phyloP scores from a whole-genome alignment of 2,329 filamentous ascomycete genomes.

The Fusarium palustre region DNA sequence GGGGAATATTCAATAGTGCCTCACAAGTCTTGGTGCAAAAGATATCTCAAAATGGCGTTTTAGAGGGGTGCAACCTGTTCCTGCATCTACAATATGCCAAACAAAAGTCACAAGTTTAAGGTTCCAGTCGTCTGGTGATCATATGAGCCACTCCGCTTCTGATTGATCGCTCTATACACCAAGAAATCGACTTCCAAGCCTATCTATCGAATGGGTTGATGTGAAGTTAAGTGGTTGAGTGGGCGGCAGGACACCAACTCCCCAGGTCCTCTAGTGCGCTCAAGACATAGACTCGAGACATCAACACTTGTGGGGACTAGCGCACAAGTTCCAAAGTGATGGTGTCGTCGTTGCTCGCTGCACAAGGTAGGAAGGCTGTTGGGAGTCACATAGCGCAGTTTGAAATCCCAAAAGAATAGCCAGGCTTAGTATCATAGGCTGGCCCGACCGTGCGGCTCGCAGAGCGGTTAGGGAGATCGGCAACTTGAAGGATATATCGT shows the following conservation, averaged over 20 bases:
- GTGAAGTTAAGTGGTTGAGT: conserved; percentile 21
- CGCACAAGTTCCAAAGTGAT: conserved; percentile 10
- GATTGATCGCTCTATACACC: conserved; percentile 17
- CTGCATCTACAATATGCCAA: conserved; percentile 36
- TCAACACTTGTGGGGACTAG: conserved; percentile 29
- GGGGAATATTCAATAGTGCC: conserved; percentile 9
- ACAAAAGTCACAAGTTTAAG: conserved; percentile 24
- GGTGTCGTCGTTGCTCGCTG: conserved; percentile 30
- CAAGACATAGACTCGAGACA: conserved; percentile 8
- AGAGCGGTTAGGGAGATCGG: conserved; percentile 37
- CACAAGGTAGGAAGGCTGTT: conserved; percentile 35
- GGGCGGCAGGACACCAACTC: conserved; percentile 29
- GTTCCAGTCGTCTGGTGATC: conserved; percentile 34
- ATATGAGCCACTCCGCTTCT: conserved; percentile 17
- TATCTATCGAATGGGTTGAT: conserved; percentile 10
- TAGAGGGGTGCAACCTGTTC: conserved; percentile 26
- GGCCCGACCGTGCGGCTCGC: conserved; percentile 34
- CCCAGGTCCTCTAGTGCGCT: conserved; percentile 12
- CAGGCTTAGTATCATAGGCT: conserved; percentile 44
- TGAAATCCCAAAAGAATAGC: conserved; percentile 29
- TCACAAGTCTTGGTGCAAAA: background rate
- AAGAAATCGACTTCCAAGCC: conserved; percentile 3
- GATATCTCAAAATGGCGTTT: conserved; percentile 24
- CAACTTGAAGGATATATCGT: conserved; percentile 28
- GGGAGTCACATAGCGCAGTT: conserved; percentile 31